phyloP scores from a whole-genome alignment of 257 asterid species.

The Ajuga chamaepitys region DNA sequence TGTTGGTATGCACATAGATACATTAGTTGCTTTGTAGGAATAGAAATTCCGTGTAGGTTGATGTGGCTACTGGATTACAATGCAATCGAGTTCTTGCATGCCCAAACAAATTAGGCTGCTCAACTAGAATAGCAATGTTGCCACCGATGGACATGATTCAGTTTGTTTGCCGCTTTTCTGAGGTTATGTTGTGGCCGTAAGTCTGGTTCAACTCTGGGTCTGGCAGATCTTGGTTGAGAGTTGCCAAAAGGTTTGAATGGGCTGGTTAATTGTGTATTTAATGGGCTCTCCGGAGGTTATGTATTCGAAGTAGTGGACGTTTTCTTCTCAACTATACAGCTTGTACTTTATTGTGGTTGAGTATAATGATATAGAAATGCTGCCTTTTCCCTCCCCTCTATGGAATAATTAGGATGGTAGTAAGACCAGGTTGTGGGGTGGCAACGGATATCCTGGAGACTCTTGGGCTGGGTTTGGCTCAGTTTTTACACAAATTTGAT shows the following conservation, averaged over 20 bases:
- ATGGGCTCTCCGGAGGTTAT: background rate
- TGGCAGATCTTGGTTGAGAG: background rate
- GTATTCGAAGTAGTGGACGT: background rate
- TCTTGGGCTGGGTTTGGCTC: background rate
- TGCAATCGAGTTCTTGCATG: too few relatives aligned
- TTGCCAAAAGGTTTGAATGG: background rate
- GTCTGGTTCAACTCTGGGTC: background rate
- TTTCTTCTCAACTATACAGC: background rate
- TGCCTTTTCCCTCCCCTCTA: background rate
- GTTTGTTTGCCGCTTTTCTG: background rate
- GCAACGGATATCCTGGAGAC: too few relatives aligned
- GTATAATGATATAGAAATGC: background rate
- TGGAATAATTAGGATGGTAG: background rate
- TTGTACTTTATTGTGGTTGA: background rate
- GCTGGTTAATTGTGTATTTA: background rate
- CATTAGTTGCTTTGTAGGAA: too few relatives aligned
- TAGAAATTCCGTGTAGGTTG: too few relatives aligned
- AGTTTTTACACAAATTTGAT: background rate
- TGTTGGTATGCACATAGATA: too few relatives aligned
- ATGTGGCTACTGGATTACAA: too few relatives aligned
- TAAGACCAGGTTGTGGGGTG: background rate
- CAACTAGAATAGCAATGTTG: background rate
- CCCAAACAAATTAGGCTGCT: background rate
- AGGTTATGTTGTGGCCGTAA: conserved; percentile 10
- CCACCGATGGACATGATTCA: background rate